Evolutionary conservation across 192 early-diverging fungal species (phyloP).

Genomic region (Entomortierella parvispora): DNA sequence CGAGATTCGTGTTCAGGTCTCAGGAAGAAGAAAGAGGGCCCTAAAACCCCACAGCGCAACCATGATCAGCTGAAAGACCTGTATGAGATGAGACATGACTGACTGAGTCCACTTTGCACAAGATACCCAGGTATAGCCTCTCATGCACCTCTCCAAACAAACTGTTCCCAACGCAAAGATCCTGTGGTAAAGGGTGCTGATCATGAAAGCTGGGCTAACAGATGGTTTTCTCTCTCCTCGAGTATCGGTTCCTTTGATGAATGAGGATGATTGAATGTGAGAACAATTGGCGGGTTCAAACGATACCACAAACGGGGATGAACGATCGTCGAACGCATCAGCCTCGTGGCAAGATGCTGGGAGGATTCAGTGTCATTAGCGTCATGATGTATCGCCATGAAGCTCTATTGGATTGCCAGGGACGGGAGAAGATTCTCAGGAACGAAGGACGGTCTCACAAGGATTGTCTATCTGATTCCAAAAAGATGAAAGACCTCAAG

Average conservation of each 20-base stretch:
- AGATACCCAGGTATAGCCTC: not conserved
- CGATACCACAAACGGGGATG: not conserved
- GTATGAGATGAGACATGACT: too few relatives aligned
- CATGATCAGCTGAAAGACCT: too few relatives aligned
- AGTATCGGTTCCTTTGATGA: not conserved
- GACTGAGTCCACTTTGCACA: too few relatives aligned
- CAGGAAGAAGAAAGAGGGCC: too few relatives aligned
- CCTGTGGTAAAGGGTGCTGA: constrained; percentile 8
- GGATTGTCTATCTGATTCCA: constrained; percentile 3
- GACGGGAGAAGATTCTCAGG: constrained; percentile 1
- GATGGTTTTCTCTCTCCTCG: constrained; percentile 1
- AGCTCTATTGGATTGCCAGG: constrained; percentile 15
- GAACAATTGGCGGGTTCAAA: constrained; percentile 5
- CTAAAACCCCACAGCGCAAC: too few relatives aligned
- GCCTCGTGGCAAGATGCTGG: constrained; percentile 16
- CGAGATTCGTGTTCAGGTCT: too few relatives aligned
- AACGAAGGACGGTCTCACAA: constrained; percentile 22
- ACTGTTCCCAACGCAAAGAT: not conserved
- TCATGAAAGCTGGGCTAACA: constrained; percentile 6
- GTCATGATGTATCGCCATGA: constrained; percentile 29
- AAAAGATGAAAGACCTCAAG: constrained; percentile 35
- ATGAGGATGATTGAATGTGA: not conserved
- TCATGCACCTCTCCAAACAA: too few relatives aligned
- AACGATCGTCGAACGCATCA: not conserved
- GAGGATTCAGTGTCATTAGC: constrained; percentile 13